These are phyloP conservation scores for Ophiostoma himal-ulmi DNA, from an alignment of 2,329 filamentous ascomycete genomes.

Conservation along the genomic window DNA sequence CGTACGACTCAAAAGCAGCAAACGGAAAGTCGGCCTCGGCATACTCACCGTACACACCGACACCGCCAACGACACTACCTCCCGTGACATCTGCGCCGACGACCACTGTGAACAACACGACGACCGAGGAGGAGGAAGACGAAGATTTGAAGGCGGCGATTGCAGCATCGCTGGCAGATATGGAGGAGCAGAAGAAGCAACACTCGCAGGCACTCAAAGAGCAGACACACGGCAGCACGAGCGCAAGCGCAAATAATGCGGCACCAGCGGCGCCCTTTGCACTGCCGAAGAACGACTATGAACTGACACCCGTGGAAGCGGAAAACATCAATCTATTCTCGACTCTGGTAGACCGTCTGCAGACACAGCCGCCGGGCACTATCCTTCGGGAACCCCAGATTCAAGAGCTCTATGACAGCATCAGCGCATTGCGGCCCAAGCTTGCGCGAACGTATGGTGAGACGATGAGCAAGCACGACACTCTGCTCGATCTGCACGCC, in stretches of 20 bases:
- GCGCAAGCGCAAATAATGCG: slow-evolving; percentile 23
- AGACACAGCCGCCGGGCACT: slow-evolving; percentile 91
- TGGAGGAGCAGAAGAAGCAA: slow-evolving; percentile 95
- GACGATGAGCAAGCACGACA: slow-evolving; percentile 99
- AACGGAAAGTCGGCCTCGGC: slow-evolving; percentile 30
- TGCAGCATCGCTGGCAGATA: slow-evolving; percentile 87
- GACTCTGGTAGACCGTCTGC: slow-evolving; percentile 86
- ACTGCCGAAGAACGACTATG: slow-evolving; percentile 84
- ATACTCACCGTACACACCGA: slow-evolving; percentile 13
- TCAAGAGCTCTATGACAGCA: slow-evolving; percentile 95
- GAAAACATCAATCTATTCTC: slow-evolving; percentile 97
- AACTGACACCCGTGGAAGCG: slow-evolving; percentile 85
- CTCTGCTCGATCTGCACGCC: slow-evolving; percentile 84
- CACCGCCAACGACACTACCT: not conserved
- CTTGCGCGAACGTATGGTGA: slow-evolving; percentile 93
- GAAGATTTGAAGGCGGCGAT: slow-evolving; percentile 91
- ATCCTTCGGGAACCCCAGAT: slow-evolving; percentile 97
- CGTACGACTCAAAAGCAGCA: slow-evolving; percentile 17
- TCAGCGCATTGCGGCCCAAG: slow-evolving; percentile 87
- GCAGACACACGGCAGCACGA: slow-evolving; percentile 55
- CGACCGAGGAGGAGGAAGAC: slow-evolving; percentile 60
- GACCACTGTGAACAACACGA: not conserved
- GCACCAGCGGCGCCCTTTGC: slow-evolving; percentile 43
- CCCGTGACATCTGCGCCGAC: slow-evolving; percentile 1
- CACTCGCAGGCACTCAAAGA: slow-evolving; percentile 80